These are phyloP conservation scores for Aurifilum marmelostoma DNA, from an alignment of 2,329 filamentous ascomycete genomes.

Conservation along the genomic window DNA sequence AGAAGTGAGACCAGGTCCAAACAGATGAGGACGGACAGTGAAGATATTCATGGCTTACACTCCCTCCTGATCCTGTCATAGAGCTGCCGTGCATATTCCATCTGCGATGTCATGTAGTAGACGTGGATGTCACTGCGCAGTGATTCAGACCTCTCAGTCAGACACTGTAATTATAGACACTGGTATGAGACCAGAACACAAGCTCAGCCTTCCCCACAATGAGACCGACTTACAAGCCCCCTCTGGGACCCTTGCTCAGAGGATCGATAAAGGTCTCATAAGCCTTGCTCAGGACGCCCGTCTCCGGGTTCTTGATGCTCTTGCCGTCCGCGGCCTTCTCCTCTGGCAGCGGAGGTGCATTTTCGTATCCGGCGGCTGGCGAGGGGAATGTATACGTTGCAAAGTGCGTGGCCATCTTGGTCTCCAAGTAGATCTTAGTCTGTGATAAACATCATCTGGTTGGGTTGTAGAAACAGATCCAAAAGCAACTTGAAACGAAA, in stretches of 20 bases:
- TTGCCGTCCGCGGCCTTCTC: conserved; percentile 75
- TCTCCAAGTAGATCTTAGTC: no score
- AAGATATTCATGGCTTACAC: conserved; percentile 55
- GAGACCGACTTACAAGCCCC: conserved; percentile 71
- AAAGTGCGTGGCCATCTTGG: conserved; percentile 45
- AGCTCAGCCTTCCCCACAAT: background rate
- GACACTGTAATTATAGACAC: background rate
- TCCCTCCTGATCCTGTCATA: conserved; percentile 80
- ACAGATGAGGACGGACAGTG: background rate
- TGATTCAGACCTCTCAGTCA: background rate
- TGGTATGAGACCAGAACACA: background rate
- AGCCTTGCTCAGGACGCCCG: conserved; percentile 63
- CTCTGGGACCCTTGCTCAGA: conserved; percentile 65
- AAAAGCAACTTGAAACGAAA: no score
- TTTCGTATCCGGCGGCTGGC: conserved; percentile 61
- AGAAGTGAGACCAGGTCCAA: background rate
- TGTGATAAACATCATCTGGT: background rate
- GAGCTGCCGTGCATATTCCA: conserved; percentile 69
- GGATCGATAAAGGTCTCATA: conserved; percentile 73
- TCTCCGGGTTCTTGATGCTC: conserved; percentile 69
- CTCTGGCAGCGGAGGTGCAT: conserved; percentile 57
- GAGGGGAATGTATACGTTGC: conserved; percentile 53
- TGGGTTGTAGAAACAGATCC: background rate
- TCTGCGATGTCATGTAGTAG: conserved; percentile 75
- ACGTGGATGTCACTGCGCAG: conserved; percentile 73